Evolutionary conservation across 768 basidiomycete genomes (phyloP).

Genomic region (Solioccasus polychromus): DNA sequence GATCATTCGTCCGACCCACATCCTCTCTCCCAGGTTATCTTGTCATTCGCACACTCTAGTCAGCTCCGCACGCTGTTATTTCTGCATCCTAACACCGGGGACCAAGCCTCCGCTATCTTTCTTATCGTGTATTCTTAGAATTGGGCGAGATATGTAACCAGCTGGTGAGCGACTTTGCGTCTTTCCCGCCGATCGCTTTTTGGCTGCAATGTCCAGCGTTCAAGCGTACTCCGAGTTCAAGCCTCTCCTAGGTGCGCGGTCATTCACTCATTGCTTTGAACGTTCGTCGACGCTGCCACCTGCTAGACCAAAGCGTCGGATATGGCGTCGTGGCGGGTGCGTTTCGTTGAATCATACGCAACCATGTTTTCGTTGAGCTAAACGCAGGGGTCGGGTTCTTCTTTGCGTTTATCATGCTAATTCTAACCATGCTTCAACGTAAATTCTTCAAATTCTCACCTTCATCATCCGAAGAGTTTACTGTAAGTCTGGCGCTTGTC

Average conservation of each 20-base stretch:
- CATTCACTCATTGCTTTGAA: not conserved
- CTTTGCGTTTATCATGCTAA: conserved; percentile 46
- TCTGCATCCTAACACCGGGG: not conserved
- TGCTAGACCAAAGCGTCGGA: conserved; percentile 44
- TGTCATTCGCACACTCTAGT: conserved; percentile 1
- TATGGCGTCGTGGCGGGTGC: conserved; percentile 49
- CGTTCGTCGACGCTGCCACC: not conserved
- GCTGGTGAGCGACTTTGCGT: not conserved
- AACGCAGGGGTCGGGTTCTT: conserved; percentile 46
- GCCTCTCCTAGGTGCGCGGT: conserved; percentile 36
- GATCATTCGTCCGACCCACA: not conserved
- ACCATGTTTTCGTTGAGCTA: not conserved
- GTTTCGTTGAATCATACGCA: conserved; percentile 4
- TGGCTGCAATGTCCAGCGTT: conserved; percentile 12
- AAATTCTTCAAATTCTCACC: conserved; percentile 47
- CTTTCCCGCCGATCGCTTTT: not conserved
- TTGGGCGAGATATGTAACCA: conserved; percentile 1
- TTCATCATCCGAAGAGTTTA: conserved; percentile 46
- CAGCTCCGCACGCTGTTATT: not conserved
- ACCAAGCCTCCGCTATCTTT: not conserved
- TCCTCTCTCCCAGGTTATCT: not conserved
- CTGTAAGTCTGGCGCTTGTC: conserved; percentile 26
- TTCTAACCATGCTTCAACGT: conserved; percentile 43
- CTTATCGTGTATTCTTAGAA: conserved; percentile 4
- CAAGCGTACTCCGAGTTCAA: conserved; percentile 36